These are phyloP conservation scores for Phialophora chinensis DNA, from an alignment of 2,329 filamentous ascomycete genomes.

Conservation along the genomic window DNA sequence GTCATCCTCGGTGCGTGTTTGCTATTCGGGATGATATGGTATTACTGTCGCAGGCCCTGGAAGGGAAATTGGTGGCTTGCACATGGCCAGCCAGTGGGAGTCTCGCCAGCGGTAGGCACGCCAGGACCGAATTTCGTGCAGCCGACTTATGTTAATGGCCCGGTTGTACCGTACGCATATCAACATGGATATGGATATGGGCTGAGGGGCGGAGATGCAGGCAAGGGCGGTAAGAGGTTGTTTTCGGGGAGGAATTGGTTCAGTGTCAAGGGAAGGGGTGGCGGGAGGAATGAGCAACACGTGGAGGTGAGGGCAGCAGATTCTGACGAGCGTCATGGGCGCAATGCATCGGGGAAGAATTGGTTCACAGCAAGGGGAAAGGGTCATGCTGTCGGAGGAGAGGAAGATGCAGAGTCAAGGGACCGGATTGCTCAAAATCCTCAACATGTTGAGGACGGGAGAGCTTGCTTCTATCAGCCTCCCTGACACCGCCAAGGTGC, in stretches of 20 bases:
- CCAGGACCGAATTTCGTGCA: constrained; percentile 20
- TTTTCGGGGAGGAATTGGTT: constrained; percentile 10
- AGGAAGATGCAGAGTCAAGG: not conserved
- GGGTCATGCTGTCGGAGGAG: not conserved
- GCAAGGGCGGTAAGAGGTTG: constrained; percentile 3
- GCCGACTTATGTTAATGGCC: constrained; percentile 25
- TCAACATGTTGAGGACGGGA: not conserved
- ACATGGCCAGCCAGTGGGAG: constrained; percentile 25
- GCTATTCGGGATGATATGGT: constrained; percentile 36
- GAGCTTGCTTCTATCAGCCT: not conserved
- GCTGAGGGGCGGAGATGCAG: constrained; percentile 16
- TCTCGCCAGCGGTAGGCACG: not conserved
- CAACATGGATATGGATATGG: constrained; percentile 19
- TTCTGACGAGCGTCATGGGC: not conserved
- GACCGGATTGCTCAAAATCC: not conserved
- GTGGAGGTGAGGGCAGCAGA: not conserved
- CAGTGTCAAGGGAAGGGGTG: not conserved
- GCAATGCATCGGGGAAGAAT: not conserved
- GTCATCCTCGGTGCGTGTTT: constrained; percentile 39
- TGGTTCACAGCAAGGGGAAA: not conserved
- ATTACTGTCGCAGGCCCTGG: constrained; percentile 25
- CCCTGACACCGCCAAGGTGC: not conserved
- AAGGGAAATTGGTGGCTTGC: constrained; percentile 37
- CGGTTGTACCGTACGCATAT: constrained; percentile 23
- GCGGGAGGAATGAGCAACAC: not conserved